These are phyloP conservation scores for Zoysia pacifica DNA, from an alignment of 176 grass and related monocot genomes.

Conservation along the genomic window DNA sequence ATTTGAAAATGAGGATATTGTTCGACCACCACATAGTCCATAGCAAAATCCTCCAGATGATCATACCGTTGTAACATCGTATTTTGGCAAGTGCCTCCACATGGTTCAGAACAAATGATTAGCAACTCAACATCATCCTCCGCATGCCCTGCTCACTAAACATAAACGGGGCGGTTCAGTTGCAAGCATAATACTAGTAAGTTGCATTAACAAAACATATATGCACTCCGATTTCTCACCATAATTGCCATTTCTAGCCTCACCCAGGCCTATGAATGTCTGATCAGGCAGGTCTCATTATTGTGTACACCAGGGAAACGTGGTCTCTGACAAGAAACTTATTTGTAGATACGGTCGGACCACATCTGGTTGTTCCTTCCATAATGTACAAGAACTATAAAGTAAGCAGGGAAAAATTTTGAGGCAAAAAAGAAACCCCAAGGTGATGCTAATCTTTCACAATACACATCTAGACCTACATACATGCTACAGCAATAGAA, in stretches of 20 bases:
- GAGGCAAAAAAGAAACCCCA: constrained; percentile 15
- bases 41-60: neutral
- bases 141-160: neutral
- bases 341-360: constrained; percentile 7
- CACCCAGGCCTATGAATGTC: neutral
- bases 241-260: neutral
- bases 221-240: neutral
- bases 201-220: neutral
- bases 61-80: neutral
- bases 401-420: constrained; percentile 21
- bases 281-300: neutral
- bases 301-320: neutral
- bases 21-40: neutral
- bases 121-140: neutral
- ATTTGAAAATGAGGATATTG: too few relatives aligned
- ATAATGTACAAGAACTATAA: constrained; percentile 35
- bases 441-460: constrained; percentile 16
- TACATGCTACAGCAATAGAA: constrained; percentile 28
- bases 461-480: constrained; percentile 31
- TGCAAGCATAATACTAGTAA: neutral
- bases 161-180: neutral
- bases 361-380: neutral
- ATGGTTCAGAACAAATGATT: neutral
- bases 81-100: neutral
- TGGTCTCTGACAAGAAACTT: neutral